These are phyloP conservation scores for Ophiostoma australiae DNA, from an alignment of 2,329 filamentous ascomycete genomes.

Conservation along the genomic window DNA sequence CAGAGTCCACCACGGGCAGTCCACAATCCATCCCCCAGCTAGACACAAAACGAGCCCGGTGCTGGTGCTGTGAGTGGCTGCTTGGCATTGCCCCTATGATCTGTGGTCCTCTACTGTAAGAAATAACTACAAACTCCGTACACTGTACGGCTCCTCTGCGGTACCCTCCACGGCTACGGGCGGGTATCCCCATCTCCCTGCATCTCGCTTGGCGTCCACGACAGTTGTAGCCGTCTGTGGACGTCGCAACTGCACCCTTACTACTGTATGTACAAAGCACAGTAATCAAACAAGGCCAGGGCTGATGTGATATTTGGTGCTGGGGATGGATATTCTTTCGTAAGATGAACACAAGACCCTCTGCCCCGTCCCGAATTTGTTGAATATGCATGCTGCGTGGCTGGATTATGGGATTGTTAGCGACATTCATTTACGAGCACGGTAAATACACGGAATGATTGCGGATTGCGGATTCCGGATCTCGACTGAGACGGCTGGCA, in stretches of 20 bases:
- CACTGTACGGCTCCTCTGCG: not conserved
- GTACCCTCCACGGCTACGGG: not conserved
- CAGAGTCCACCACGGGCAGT: not conserved
- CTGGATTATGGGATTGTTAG: no score
- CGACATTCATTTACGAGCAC: not conserved
- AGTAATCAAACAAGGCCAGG: not conserved
- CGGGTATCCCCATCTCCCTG: constrained; percentile 6
- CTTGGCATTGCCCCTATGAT: not conserved
- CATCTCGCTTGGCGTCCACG: constrained; percentile 1
- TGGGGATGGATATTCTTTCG: not conserved
- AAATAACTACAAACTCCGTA: not conserved
- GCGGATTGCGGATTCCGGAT: not conserved
- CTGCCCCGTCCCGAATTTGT: constrained; percentile 1
- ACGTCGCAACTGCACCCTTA: not conserved
- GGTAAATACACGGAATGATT: not conserved
- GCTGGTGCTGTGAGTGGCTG: constrained; percentile 9
- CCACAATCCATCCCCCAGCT: not conserved
- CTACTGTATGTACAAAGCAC: not conserved
- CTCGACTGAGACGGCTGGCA: not conserved
- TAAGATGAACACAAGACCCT: not conserved
- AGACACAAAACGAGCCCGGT: constrained; percentile 2
- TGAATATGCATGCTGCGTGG: no score
- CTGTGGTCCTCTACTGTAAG: not conserved
- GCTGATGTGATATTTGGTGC: not conserved
- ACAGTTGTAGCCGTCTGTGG: not conserved